Conservation (phyloP, 345 rosid species). For the Salix viminalis region DNA sequence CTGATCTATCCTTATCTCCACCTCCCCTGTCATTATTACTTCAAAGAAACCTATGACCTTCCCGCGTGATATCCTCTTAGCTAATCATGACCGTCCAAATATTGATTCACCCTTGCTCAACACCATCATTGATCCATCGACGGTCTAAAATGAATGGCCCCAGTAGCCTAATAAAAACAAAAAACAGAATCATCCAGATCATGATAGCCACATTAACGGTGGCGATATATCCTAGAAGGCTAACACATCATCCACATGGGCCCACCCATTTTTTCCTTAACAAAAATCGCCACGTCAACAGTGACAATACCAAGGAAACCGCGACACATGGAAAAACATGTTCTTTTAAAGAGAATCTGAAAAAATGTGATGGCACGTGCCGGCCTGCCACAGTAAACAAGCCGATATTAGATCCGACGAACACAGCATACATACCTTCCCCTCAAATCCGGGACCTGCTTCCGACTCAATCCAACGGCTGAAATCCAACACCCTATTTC, state of each 20-base stretch:
- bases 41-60: not conserved
- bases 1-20: not conserved
- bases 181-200: not conserved
- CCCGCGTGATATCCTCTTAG: slow-evolving; percentile 7
- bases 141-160: not conserved
- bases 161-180: not conserved
- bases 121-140: not conserved
- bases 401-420: slow-evolving; percentile 57
- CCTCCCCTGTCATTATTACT: slow-evolving; percentile 15
- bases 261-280: not conserved
- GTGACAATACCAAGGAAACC: not conserved
- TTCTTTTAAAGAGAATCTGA: not conserved
- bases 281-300: not conserved
- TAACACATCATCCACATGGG: not conserved
- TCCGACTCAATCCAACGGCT: slow-evolving; percentile 46
- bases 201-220: not conserved
- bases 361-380: slow-evolving; percentile 52
- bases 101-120: not conserved
- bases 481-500: not conserved
- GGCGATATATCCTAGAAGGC: not conserved
- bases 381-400: slow-evolving; percentile 46
- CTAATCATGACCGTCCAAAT: slow-evolving; percentile 11
- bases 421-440: slow-evolving; percentile 32
- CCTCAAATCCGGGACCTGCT: slow-evolving; percentile 40
- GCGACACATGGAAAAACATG: not conserved